Conservation (phyloP, 2,329 filamentous ascomycete species). For the Cryphonectria nitschkei region DNA sequence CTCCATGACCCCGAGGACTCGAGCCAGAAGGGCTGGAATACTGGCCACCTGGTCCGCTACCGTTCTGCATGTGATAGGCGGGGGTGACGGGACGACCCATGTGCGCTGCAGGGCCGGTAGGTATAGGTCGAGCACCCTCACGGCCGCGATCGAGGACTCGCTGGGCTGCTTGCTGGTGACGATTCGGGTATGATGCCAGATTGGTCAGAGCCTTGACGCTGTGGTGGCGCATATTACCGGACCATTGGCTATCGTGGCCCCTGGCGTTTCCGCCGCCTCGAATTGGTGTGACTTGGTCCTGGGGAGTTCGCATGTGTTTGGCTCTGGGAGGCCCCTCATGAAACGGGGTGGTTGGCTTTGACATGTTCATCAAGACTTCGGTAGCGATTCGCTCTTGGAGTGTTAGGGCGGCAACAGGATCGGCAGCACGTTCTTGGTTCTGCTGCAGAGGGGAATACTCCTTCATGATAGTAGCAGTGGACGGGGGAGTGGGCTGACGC, state of each 20-base stretch:
- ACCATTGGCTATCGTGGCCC: slow-evolving; percentile 35
- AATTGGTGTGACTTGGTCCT: slow-evolving; percentile 11
- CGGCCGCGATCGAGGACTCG: slow-evolving; percentile 43
- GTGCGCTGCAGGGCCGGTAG: slow-evolving; percentile 29
- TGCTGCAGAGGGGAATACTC: slow-evolving; percentile 58
- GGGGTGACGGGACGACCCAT: slow-evolving; percentile 30
- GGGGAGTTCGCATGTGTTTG: slow-evolving; percentile 33
- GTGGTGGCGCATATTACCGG: slow-evolving; percentile 42
- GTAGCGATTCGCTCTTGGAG: slow-evolving; percentile 1
- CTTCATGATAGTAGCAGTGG: slow-evolving; percentile 34
- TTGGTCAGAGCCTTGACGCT: slow-evolving; percentile 55
- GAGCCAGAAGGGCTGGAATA: too few relatives aligned
- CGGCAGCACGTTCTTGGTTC: slow-evolving; percentile 56
- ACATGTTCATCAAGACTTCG: slow-evolving; percentile 11
- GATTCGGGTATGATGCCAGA: slow-evolving; percentile 60
- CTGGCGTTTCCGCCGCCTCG: slow-evolving; percentile 23
- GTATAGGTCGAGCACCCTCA: slow-evolving; percentile 28
- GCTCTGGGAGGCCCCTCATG: background rate
- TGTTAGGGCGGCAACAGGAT: slow-evolving; percentile 37
- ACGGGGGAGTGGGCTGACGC: slow-evolving; percentile 33
- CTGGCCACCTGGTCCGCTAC: background rate
- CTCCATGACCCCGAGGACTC: background rate
- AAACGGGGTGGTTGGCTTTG: background rate
- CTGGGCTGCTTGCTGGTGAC: slow-evolving; percentile 56
- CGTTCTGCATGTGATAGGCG: slow-evolving; percentile 26